Base-by-base conservation (phyloP, 1,284 basidiomycete genomes). In the Pseudozyma sp. region DNA sequence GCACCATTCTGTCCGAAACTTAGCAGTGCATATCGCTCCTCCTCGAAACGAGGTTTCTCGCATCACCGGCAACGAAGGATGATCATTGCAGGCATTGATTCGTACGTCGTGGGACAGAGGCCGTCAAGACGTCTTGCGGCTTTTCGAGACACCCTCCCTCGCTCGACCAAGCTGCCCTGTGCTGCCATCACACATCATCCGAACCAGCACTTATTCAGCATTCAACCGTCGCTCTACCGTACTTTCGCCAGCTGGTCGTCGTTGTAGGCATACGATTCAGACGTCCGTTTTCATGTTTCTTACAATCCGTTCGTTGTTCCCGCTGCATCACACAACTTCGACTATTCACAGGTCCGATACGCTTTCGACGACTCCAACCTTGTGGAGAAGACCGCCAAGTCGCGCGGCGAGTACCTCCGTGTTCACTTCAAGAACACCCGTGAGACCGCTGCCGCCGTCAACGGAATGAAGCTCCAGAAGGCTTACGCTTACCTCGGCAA, bases 351-450 rank as follows among this genome's bases (percentile, higher is more conserved):
- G 81, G 74, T 79, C 71, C 81, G 83, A 64, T 84, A 84, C 83
- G 80, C 83, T 55, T 84, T 81, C 69, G 83, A 84, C 72, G 81
- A 83, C 77, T 77, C 81, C 59, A 83, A 81, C 56, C 70, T 84
- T 42, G 65, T 70, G 60, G 83, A 84, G 80, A 83, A 83, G 82
- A 83, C 81, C 58, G 76, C 82, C 59, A 71, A 75, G 66, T 93
- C 95, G 74, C 92, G 93, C 85, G 95, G 95, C 84, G 92, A 95
- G 89, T 97, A 98, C 90, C 91, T 98, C 86, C 93, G 95, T 83
- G 97, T 96, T 68, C 97, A 99, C 89, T 99, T 97, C 91, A 99
- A 99, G 92, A 99, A 99, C 91, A 98, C 97, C 91, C 93, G 95
- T 83, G 86, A 87, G 81, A 86, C 85, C 62, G 86, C 85, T 38